Conservation (phyloP, 2,329 filamentous ascomycete genomes). For the Monosporascus sp. region DNA sequence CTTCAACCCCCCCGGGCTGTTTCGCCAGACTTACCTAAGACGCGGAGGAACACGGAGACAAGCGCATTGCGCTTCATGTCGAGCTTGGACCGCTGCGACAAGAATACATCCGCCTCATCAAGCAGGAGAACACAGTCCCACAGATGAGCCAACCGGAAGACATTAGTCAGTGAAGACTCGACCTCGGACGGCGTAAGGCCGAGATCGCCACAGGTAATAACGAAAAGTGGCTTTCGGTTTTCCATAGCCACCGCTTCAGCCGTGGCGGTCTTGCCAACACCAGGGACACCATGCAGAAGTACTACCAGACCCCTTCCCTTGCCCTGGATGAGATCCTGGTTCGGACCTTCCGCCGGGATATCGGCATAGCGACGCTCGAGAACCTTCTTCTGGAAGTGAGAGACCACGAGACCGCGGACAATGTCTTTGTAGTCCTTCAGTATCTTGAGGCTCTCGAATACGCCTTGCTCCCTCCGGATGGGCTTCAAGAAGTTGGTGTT, state of each 20-base stretch:
- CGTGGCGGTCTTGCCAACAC: constrained; percentile 45
- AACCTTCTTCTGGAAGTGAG: constrained; percentile 35
- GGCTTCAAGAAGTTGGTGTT: constrained; percentile 30
- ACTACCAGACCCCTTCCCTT: constrained; percentile 41
- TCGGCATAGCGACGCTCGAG: constrained; percentile 29
- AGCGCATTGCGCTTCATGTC: constrained; percentile 31
- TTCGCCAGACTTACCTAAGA: constrained; percentile 13
- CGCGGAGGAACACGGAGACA: constrained; percentile 33
- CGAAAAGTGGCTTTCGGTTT: constrained; percentile 39
- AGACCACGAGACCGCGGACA: constrained; percentile 34
- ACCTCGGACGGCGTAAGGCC: constrained; percentile 36
- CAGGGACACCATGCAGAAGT: constrained; percentile 41
- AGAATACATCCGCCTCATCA: constrained; percentile 25
- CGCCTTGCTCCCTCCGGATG: constrained; percentile 29
- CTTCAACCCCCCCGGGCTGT: too few relatives aligned
- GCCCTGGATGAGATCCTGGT: constrained; percentile 39
- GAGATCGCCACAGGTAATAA: constrained; percentile 45
- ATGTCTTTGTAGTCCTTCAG: constrained; percentile 36
- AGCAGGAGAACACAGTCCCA: constrained; percentile 26
- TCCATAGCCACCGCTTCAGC: constrained; percentile 38
- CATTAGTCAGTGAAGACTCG: constrained; percentile 34
- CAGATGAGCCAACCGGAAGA: constrained; percentile 36
- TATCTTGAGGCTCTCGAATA: constrained; percentile 37
- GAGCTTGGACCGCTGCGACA: constrained; percentile 22
- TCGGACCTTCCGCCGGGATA: constrained; percentile 19